These are phyloP conservation scores for Aureobasidium sp. DNA, from an alignment of 2,329 filamentous ascomycete species.

Conservation along the genomic window DNA sequence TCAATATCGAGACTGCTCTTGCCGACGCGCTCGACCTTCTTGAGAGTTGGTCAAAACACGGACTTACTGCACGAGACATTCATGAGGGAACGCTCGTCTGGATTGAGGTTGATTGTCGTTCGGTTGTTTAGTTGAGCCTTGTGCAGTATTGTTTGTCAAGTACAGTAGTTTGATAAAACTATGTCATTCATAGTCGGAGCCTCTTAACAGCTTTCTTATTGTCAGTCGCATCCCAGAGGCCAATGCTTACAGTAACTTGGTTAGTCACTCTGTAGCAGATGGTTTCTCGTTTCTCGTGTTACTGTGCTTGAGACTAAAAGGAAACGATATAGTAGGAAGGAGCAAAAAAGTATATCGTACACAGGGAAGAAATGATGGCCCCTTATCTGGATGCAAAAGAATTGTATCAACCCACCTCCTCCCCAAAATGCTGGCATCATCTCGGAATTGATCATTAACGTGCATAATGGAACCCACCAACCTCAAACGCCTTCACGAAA, in stretches of 20 bases:
- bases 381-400: neutral
- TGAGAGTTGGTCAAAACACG: too few species aligned
- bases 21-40: too few species aligned
- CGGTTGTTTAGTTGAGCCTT: too few species aligned
- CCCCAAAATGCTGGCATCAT: neutral
- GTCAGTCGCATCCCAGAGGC: neutral
- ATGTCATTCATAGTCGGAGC: too few species aligned
- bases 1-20: too few species aligned
- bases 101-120: too few species aligned
- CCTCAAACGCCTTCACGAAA: neutral
- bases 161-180: too few species aligned
- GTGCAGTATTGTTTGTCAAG: too few species aligned
- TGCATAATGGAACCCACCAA: neutral
- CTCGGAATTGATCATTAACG: neutral
- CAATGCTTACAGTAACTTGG: neutral
- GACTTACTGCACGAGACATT: too few species aligned
- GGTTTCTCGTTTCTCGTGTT: neutral
- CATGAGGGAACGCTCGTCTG: too few species aligned
- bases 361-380: neutral
- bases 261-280: too few species aligned
- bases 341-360: slow-evolving; percentile 4
- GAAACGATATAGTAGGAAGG: neutral
- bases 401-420: neutral
- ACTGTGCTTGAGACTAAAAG: neutral
- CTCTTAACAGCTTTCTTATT: too few species aligned